phyloP scores from a whole-genome alignment of 495 filamentous ascomycete species.

The Lasiosphaeria miniovina region DNA sequence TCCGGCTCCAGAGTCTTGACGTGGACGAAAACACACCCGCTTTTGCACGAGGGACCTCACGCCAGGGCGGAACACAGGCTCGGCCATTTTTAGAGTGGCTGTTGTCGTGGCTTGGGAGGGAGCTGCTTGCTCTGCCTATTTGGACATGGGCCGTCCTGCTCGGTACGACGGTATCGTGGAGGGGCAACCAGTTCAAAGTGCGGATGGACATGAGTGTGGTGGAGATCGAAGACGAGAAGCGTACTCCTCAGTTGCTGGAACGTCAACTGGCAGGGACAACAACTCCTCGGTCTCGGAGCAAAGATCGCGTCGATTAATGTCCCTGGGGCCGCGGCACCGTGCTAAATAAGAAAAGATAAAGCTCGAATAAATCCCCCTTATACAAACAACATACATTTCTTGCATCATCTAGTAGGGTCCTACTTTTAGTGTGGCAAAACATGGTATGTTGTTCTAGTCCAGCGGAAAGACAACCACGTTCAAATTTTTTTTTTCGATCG shows the following conservation, averaged over 20 bases:
- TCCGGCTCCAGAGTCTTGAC: slow-evolving; percentile 66
- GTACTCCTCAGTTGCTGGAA: neutral
- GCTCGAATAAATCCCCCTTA: too few relatives aligned
- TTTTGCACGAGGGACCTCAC: slow-evolving; percentile 58
- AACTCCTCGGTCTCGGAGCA: slow-evolving; percentile 21
- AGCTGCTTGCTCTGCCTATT: slow-evolving; percentile 77
- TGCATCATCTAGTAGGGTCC: too few relatives aligned
- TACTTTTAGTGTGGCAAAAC: too few relatives aligned
- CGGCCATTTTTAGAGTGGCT: slow-evolving; percentile 69
- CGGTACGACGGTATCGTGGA: slow-evolving; percentile 81
- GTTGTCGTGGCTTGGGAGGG: slow-evolving; percentile 79
- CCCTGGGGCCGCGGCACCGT: neutral
- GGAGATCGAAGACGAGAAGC: slow-evolving; percentile 29
- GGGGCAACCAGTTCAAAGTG: slow-evolving; percentile 78
- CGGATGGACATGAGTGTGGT: slow-evolving; percentile 78
- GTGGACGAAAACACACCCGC: slow-evolving; percentile 67
- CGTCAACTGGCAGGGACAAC: neutral
- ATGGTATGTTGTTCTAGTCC: too few relatives aligned
- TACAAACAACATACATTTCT: too few relatives aligned
- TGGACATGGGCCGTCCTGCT: slow-evolving; percentile 84
- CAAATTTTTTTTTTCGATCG: too few relatives aligned
- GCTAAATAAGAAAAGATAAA: too few relatives aligned
- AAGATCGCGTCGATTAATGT: slow-evolving; percentile 31
- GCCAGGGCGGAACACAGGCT: slow-evolving; percentile 37
- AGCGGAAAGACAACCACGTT: too few relatives aligned